Conservation (phyloP, 2,329 filamentous ascomycete genomes). For the Pyricularia sp. region DNA sequence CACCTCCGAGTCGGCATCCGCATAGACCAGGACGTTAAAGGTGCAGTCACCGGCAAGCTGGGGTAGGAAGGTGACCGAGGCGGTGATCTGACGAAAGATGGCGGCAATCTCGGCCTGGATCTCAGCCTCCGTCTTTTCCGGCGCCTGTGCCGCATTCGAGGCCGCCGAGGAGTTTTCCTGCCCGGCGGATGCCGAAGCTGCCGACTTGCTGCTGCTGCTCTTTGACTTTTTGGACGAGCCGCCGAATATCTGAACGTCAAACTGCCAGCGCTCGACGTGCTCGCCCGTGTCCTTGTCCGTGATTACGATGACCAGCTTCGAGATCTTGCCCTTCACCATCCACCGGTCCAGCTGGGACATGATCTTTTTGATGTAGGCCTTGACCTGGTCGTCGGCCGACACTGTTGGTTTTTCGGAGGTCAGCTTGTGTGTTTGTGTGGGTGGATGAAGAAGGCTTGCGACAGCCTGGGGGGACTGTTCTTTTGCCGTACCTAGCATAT, state of each 20-base stretch:
- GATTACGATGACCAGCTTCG: slow-evolving; percentile 90
- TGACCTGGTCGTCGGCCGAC: slow-evolving; percentile 92
- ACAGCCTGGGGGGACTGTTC: background rate
- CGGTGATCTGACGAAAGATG: slow-evolving; percentile 95
- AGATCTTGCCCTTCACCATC: slow-evolving; percentile 96
- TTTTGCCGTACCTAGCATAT: slow-evolving; percentile 61
- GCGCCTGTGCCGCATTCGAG: slow-evolving; percentile 14
- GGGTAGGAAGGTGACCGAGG: slow-evolving; percentile 90
- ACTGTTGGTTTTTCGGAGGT: slow-evolving; percentile 33
- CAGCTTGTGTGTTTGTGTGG: background rate
- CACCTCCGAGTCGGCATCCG: slow-evolving; percentile 90
- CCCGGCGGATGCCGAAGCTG: slow-evolving; percentile 27
- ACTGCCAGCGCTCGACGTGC: slow-evolving; percentile 95
- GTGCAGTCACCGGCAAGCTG: slow-evolving; percentile 92
- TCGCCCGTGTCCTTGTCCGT: slow-evolving; percentile 95
- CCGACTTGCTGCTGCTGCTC: slow-evolving; percentile 31
- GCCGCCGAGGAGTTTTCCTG: slow-evolving; percentile 53
- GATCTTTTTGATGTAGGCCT: slow-evolving; percentile 98
- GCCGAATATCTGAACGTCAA: slow-evolving; percentile 46
- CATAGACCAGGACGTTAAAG: slow-evolving; percentile 97
- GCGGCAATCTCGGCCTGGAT: slow-evolving; percentile 94
- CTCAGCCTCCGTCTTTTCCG: slow-evolving; percentile 79
- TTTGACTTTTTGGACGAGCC: slow-evolving; percentile 23
- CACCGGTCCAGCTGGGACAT: slow-evolving; percentile 96
- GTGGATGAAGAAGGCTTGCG: too few relatives aligned